These are phyloP conservation scores for Pleurotus djamor DNA, from an alignment of 768 basidiomycete species.

Conservation along the genomic window DNA sequence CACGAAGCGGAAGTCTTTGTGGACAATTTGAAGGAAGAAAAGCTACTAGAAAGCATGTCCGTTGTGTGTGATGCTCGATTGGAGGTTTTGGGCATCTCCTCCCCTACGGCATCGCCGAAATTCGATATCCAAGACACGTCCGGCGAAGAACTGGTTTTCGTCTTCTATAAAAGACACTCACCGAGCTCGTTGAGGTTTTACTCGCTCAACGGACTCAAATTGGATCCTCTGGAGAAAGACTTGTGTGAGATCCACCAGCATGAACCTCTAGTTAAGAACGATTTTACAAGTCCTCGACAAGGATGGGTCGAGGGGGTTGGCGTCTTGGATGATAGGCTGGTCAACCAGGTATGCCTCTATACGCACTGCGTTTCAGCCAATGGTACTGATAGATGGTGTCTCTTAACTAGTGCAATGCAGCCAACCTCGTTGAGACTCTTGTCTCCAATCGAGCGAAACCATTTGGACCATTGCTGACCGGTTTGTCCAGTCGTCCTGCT, in stretches of 20 bases:
- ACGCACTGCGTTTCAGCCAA: neutral
- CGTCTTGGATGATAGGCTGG: slow-evolving; percentile 30
- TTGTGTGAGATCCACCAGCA: neutral
- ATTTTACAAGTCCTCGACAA: slow-evolving; percentile 29
- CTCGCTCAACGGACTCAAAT: slow-evolving; percentile 36
- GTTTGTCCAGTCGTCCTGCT: slow-evolving; percentile 2
- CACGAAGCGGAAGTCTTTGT: slow-evolving; percentile 16
- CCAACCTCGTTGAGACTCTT: slow-evolving; percentile 22
- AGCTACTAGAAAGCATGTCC: slow-evolving; percentile 22
- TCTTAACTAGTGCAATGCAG: slow-evolving; percentile 40
- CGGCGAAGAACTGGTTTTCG: slow-evolving; percentile 24
- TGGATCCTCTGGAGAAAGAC: slow-evolving; percentile 13
- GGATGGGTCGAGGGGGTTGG: slow-evolving; percentile 9
- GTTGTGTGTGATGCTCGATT: slow-evolving; percentile 28
- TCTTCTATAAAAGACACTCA: slow-evolving; percentile 56
- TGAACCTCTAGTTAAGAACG: slow-evolving; percentile 25
- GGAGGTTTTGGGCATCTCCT: slow-evolving; percentile 29
- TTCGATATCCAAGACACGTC: slow-evolving; percentile 7
- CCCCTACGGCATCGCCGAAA: slow-evolving; percentile 5
- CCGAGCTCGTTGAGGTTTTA: slow-evolving; percentile 64
- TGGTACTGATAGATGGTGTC: neutral
- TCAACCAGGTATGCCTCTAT: slow-evolving; percentile 34
- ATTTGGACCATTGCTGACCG: neutral
- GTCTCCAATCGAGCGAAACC: neutral
- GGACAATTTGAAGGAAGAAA: slow-evolving; percentile 14